A percentile compares a stretch with the other conserved stretches of the same genome.
phyloP scores from a whole-genome alignment of 352 stramenopile species.

The Pythium dissotocum region DNA sequence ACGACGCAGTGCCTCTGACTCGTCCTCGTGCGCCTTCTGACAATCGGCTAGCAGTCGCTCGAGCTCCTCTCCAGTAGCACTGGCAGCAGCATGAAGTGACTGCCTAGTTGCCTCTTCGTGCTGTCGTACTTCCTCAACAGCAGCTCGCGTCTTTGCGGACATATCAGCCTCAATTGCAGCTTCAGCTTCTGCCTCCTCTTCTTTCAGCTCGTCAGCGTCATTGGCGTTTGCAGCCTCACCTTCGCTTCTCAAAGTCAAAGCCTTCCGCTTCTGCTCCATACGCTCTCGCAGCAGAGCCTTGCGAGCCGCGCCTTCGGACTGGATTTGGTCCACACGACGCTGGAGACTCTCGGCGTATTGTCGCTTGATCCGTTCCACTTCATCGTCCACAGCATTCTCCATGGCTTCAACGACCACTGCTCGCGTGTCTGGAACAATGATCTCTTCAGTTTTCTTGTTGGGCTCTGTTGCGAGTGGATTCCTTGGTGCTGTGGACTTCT shows the following conservation, averaged over 20 bases:
- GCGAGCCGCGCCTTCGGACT: neutral
- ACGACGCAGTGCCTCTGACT: slow-evolving; percentile 11
- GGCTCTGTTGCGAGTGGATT: too few relatives aligned
- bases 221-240: neutral
- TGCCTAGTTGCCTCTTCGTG: slow-evolving; percentile 5
- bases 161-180: slow-evolving; percentile 9
- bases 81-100: neutral
- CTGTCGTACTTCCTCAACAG: neutral
- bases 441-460: slow-evolving; percentile 31
- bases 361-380: slow-evolving; percentile 16
- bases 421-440: neutral
- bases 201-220: neutral
- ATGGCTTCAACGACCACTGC: slow-evolving; percentile 4
- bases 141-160: neutral
- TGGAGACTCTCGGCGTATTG: slow-evolving; percentile 19
- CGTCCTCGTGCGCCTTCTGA: slow-evolving; percentile 3
- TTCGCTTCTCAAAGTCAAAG: slow-evolving; percentile 6
- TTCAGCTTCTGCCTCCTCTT: neutral
- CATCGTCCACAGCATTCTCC: slow-evolving; percentile 10
- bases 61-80: slow-evolving; percentile 11
- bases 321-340: slow-evolving; percentile 5
- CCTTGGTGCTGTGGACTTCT: slow-evolving; percentile 12
- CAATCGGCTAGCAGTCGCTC: slow-evolving; percentile 15
- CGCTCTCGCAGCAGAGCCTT: slow-evolving; percentile 12
- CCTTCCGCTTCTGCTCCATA: slow-evolving; percentile 18